phyloP scores from a whole-genome alignment of 805 yeast genomes.

The Pichia pseudocactophila region DNA sequence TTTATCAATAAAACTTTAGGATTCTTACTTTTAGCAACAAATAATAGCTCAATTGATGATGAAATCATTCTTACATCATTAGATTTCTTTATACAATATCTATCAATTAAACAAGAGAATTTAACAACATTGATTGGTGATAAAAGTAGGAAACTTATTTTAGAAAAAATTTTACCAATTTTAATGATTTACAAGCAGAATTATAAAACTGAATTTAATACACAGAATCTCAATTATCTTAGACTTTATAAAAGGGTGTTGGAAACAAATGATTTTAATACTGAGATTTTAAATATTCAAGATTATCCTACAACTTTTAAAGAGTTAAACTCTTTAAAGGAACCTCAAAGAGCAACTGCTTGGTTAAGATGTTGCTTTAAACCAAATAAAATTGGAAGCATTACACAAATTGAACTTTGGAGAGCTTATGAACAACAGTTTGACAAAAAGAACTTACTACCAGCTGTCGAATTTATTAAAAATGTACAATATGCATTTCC shows the following conservation, averaged over 20 bases:
- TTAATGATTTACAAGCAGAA: constrained; percentile 43
- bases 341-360: constrained; percentile 84
- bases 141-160: constrained; percentile 39
- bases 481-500: constrained; percentile 87
- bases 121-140: constrained; percentile 46
- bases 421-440: constrained; percentile 87
- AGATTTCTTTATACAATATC: constrained; percentile 75
- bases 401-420: constrained; percentile 94
- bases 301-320: constrained; percentile 37
- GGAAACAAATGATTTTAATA: constrained; percentile 19
- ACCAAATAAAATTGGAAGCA: constrained; percentile 70
- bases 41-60: constrained; percentile 38
- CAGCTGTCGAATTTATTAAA: constrained; percentile 95
- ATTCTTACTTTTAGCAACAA: constrained; percentile 40
- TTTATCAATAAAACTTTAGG: constrained; percentile 48
- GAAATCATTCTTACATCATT: constrained; percentile 67
- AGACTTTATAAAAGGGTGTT: constrained; percentile 46
- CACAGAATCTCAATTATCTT: constrained; percentile 24
- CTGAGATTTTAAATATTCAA: constrained; percentile 8
- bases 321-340: constrained; percentile 58
- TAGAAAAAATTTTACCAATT: constrained; percentile 54
- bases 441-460: constrained; percentile 58
- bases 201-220: constrained; percentile 28
- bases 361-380: constrained; percentile 93
- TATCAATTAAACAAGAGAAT: constrained; percentile 38